Evolutionary conservation across 2,329 filamentous ascomycete species (phyloP).

Genomic region (Colletotrichum lindemuthianum): DNA sequence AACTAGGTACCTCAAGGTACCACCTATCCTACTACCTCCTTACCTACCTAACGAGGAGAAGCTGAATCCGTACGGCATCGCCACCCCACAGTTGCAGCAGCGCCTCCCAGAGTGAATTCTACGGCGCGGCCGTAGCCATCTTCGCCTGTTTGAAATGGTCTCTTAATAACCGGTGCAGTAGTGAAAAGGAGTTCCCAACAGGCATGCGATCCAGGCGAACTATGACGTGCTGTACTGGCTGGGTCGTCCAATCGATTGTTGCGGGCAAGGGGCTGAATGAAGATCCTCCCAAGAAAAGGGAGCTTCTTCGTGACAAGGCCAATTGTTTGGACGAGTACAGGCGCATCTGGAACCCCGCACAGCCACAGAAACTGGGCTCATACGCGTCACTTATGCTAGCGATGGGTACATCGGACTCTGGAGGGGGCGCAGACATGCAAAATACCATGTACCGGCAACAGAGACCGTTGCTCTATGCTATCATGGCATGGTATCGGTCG

Average conservation of each 20-base stretch:
- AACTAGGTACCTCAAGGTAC: not conserved
- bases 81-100: no score
- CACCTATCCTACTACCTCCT: not conserved
- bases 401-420: not conserved
- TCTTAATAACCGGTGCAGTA: not conserved
- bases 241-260: conserved; percentile 25
- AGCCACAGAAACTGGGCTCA: conserved; percentile 20
- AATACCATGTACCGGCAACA: not conserved
- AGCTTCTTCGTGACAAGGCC: not conserved
- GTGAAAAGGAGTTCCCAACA: not conserved
- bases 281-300: conserved; percentile 15
- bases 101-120: no score
- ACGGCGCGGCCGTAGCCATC: not conserved
- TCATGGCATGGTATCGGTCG: not conserved
- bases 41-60: not conserved
- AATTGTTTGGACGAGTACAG: conserved; percentile 24
- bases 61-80: not conserved
- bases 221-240: conserved; percentile 23
- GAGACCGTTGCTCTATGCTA: no score
- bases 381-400: conserved; percentile 1
- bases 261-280: conserved; percentile 21
- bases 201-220: not conserved
- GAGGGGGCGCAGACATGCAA: not conserved
- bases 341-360: conserved; percentile 22
- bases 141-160: not conserved